Percentiles rank a stretch among this genome's conserved stretches.
phyloP scores from a whole-genome alignment of 2,329 filamentous ascomycete species.

The Fusarium euwallaceae region DNA sequence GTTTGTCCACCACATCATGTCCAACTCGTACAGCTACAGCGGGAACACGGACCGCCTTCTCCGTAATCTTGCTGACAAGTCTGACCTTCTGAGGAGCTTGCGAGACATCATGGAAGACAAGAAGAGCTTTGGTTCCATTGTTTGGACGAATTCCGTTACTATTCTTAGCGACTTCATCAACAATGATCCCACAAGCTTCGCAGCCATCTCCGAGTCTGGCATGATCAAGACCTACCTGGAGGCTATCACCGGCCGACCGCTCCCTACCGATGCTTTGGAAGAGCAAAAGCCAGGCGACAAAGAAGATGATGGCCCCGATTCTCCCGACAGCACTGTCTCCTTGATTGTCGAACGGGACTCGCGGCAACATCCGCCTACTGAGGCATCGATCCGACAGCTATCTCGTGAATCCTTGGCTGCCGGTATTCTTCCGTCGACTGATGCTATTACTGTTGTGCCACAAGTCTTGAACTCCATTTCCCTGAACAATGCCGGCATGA shows the following conservation, averaged over 20 bases:
- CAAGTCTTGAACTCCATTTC: conserved; percentile 94
- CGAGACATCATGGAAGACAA: conserved; percentile 86
- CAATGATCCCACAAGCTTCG: conserved; percentile 97
- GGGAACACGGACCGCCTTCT: conserved; percentile 91
- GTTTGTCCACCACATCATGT: conserved; percentile 96
- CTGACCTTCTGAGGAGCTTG: conserved; percentile 83
- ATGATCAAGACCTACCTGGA: conserved; percentile 89
- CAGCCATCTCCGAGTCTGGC: conserved; percentile 93
- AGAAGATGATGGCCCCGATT: conserved; percentile 53
- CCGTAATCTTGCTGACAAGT: conserved; percentile 94
- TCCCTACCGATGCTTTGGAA: conserved; percentile 52
- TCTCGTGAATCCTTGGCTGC: conserved; percentile 65
- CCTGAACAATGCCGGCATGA: conserved; percentile 87
- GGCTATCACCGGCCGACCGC: conserved; percentile 74
- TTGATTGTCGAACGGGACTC: conserved; percentile 53
- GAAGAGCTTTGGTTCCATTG: conserved; percentile 85
- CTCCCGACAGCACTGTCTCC: conserved; percentile 56
- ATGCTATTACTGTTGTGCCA: conserved; percentile 89
- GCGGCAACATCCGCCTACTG: conserved; percentile 66
- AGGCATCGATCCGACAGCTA: conserved; percentile 61
- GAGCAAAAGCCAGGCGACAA: conserved; percentile 48
- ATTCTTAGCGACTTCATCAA: conserved; percentile 97
- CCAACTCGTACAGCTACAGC: conserved; percentile 74
- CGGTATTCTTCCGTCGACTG: conserved; percentile 87
- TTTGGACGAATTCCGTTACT: conserved; percentile 95